A percentile compares a stretch with the other conserved stretches of the same genome.
phyloP scores from a whole-genome alignment of 768 basidiomycete genomes.

The Mycena haematopus region DNA sequence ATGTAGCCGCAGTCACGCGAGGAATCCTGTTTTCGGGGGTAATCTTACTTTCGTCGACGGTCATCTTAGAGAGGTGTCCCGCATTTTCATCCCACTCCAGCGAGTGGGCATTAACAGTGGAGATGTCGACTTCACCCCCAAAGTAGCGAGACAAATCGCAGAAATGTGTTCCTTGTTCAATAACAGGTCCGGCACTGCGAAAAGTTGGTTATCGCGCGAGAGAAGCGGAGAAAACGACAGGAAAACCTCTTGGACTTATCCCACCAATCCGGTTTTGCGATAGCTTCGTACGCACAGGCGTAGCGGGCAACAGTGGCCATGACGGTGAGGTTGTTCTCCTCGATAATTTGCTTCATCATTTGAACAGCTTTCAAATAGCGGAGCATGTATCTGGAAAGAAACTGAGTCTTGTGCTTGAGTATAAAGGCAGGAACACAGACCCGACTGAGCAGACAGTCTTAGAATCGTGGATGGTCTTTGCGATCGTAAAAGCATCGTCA shows the following conservation, averaged over 20 bases:
- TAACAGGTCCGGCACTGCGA: slow-evolving; percentile 75
- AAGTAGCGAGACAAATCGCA: slow-evolving; percentile 97
- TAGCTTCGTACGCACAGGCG: slow-evolving; percentile 84
- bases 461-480: slow-evolving; percentile 71
- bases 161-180: slow-evolving; percentile 97
- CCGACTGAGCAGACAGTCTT: slow-evolving; percentile 89
- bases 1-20: slow-evolving; percentile 90
- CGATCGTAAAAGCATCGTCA: slow-evolving; percentile 71
- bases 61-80: slow-evolving; percentile 80
- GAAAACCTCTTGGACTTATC: slow-evolving; percentile 84
- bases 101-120: slow-evolving; percentile 81
- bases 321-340: slow-evolving; percentile 92
- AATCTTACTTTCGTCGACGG: slow-evolving; percentile 85
- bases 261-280: slow-evolving; percentile 91
- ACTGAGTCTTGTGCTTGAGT: not conserved
- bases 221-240: slow-evolving; percentile 7
- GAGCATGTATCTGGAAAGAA: slow-evolving; percentile 78
- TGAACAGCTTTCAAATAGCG: slow-evolving; percentile 93
- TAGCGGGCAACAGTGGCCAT: slow-evolving; percentile 97
- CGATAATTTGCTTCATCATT: slow-evolving; percentile 95
- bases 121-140: slow-evolving; percentile 92
- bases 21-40: slow-evolving; percentile 90
- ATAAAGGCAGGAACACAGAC: slow-evolving; percentile 45
- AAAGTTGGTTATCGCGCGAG: slow-evolving; percentile 15
- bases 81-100: slow-evolving; percentile 93